Evolutionary conservation across 129 eudicot genomes (phyloP).

Genomic region (Lactuca saligna): DNA sequence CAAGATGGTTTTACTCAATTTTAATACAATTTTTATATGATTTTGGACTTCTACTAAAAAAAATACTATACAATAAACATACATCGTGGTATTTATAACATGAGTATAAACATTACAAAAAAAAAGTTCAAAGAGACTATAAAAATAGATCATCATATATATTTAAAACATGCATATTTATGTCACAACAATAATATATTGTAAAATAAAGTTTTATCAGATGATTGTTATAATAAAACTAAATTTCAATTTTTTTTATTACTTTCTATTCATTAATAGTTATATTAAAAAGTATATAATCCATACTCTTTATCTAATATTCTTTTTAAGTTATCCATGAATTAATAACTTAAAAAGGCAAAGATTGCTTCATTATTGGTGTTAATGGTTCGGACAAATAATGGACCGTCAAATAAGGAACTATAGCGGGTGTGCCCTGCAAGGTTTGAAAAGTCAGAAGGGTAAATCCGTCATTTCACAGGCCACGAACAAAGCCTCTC

Average conservation of each 20-base stretch:
- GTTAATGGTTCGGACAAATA: conserved; percentile 8
- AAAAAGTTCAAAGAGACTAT: not conserved
- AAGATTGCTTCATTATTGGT: conserved; percentile 14
- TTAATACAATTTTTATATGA: not conserved
- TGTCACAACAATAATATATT: not conserved
- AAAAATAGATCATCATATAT: not conserved
- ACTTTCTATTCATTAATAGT: not conserved
- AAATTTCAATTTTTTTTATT: not conserved
- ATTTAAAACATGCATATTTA: not conserved
- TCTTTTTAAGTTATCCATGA: not conserved
- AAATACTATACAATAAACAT: not conserved
- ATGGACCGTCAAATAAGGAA: conserved; percentile 30
- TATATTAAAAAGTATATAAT: too few relatives aligned
- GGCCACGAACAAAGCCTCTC: not conserved
- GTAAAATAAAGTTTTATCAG: too few relatives aligned
- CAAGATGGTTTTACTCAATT: not conserved
- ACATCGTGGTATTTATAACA: not conserved
- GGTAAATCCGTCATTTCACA: conserved; percentile 7
- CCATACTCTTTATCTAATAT: too few relatives aligned
- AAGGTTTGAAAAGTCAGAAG: conserved; percentile 27
- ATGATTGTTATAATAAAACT: not conserved
- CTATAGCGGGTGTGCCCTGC: conserved; percentile 12
- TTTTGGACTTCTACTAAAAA: not conserved
- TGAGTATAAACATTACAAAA: not conserved
- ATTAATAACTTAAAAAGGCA: conserved; percentile 2